These are phyloP conservation scores for Aureobasidium sp. DNA, from an alignment of 2,329 filamentous ascomycete species.

Conservation along the genomic window DNA sequence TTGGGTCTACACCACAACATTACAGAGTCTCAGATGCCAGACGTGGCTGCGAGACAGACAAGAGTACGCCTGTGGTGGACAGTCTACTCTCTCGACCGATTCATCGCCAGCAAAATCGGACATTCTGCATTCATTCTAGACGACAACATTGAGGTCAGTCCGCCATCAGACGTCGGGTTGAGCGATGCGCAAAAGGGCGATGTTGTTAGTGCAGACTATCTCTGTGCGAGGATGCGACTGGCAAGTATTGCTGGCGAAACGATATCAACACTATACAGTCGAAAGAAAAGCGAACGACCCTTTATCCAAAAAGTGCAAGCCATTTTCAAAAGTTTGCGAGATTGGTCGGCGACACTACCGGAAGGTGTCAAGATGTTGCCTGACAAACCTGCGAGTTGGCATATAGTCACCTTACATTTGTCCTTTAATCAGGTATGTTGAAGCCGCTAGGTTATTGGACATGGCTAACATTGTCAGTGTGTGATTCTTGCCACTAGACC, in stretches of 20 bases:
- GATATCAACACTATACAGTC: conserved; percentile 27
- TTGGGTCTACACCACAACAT: conserved; percentile 10
- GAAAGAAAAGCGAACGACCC: conserved; percentile 25
- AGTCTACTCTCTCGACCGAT: conserved; percentile 22
- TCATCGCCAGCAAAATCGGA: conserved; percentile 30
- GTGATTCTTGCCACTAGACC: conserved; percentile 30
- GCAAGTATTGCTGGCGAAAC: conserved; percentile 29
- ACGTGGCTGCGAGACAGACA: conserved; percentile 1
- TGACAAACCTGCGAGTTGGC: conserved; percentile 6
- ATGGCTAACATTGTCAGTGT: conserved; percentile 17
- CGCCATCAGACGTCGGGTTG: conserved; percentile 34
- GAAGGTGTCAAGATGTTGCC: conserved; percentile 22
- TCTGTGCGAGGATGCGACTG: conserved; percentile 35
- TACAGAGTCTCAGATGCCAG: neutral
- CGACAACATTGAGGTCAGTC: conserved; percentile 35
- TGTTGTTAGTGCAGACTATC: conserved; percentile 35
- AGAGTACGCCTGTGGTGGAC: conserved; percentile 8
- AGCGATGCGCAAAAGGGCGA: conserved; percentile 22
- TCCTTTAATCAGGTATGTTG: conserved; percentile 28
- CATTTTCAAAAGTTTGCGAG: conserved; percentile 31
- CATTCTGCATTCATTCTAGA: conserved; percentile 29
- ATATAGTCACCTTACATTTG: conserved; percentile 30
- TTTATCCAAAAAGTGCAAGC: conserved; percentile 32
- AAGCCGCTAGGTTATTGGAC: neutral
- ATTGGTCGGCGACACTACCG: conserved; percentile 29